Conservation (phyloP, 257 asterid genomes). For the Phtheirospermum japonicum region DNA sequence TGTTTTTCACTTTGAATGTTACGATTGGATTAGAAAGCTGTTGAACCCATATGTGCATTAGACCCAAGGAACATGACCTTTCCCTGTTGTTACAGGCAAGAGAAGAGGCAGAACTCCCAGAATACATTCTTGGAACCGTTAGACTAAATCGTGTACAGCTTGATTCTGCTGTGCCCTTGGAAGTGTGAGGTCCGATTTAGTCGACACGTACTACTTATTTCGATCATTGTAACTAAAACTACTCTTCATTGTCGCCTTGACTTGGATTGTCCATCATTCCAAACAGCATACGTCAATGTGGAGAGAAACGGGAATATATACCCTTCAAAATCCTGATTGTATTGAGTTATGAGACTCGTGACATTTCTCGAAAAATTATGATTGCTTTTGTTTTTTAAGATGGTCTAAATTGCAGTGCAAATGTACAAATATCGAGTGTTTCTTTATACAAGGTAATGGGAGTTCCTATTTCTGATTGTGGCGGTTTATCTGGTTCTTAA, state of each 20-base stretch:
- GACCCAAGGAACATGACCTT: background rate
- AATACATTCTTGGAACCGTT: slow-evolving; percentile 88
- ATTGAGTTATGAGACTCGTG: background rate
- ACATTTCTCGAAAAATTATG: slow-evolving; percentile 14
- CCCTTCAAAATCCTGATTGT: slow-evolving; percentile 16
- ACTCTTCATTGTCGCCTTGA: background rate
- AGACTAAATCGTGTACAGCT: slow-evolving; percentile 67
- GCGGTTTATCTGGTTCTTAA: too few relatives aligned
- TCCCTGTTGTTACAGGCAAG: slow-evolving; percentile 55
- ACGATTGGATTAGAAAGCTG: too few relatives aligned
- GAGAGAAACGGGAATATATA: slow-evolving; percentile 3
- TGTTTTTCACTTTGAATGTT: too few relatives aligned
- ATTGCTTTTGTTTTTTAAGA: slow-evolving; percentile 6
- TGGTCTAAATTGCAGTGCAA: slow-evolving; percentile 4
- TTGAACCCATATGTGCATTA: too few relatives aligned
- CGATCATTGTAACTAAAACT: slow-evolving; percentile 14
- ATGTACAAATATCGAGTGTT: background rate
- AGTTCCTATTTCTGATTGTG: too few relatives aligned
- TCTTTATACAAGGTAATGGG: too few relatives aligned
- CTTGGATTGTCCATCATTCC: too few relatives aligned
- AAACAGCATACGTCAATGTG: background rate
- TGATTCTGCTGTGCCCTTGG: slow-evolving; percentile 76
- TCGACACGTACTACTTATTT: slow-evolving; percentile 1
- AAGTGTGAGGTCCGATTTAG: slow-evolving; percentile 38
- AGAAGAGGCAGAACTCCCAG: slow-evolving; percentile 91